Conservation (phyloP, 2,329 filamentous ascomycete species). For the Cordyceps javanica region DNA sequence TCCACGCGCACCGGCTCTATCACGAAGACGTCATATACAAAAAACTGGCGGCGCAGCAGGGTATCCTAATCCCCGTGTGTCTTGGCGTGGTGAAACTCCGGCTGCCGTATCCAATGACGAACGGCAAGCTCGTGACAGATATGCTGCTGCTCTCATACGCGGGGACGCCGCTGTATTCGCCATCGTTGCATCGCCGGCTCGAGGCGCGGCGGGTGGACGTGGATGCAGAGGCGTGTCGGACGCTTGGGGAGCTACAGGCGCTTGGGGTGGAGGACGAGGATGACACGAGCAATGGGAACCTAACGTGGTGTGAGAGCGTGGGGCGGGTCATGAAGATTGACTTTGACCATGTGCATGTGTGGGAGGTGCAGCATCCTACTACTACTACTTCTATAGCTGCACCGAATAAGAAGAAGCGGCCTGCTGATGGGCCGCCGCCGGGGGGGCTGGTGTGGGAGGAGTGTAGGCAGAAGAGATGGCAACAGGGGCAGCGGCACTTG, state of each 20-base stretch:
- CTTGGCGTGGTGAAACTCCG: neutral
- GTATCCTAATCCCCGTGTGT: neutral
- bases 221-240: neutral
- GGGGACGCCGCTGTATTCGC: neutral
- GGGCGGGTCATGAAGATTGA: neutral
- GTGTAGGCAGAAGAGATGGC: neutral
- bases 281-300: neutral
- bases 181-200: neutral
- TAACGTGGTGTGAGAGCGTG: neutral
- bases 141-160: neutral
- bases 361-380: neutral
- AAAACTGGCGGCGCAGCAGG: neutral
- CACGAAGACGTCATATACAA: neutral
- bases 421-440: neutral
- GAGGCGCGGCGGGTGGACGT: neutral
- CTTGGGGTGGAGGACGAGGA: neutral
- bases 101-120: neutral
- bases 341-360: neutral
- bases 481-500: neutral
- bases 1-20: neutral
- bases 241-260: neutral
- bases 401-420: neutral
- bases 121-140: neutral
- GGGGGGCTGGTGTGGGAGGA: neutral
- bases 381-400: neutral